phyloP scores from a whole-genome alignment of 257 asterid species.

The Dorcoceras hygrometricum region DNA sequence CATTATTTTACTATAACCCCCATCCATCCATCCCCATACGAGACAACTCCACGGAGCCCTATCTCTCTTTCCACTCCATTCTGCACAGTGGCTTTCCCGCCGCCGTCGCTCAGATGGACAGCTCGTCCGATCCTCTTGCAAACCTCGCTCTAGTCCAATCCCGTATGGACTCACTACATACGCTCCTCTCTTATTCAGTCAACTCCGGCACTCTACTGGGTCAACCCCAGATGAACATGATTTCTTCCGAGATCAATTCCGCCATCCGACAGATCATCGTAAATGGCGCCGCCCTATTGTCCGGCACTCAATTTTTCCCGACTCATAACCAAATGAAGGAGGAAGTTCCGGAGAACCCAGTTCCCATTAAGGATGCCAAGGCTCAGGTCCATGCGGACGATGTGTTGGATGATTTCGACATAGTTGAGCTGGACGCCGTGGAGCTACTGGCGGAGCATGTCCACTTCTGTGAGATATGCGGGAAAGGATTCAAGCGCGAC shows the following conservation, averaged over 20 bases:
- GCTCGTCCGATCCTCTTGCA: constrained; percentile 36
- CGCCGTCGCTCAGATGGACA: constrained; percentile 4
- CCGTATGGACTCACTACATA: constrained; percentile 62
- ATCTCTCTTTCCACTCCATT: too few species aligned
- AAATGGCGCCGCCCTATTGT: constrained; percentile 71
- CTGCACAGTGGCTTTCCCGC: too few species aligned
- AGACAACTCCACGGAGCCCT: too few species aligned
- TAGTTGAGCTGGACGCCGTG: constrained; percentile 72
- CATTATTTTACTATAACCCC: too few species aligned
- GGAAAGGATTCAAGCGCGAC: constrained; percentile 92
- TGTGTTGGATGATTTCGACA: constrained; percentile 41
- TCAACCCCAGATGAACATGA: constrained; percentile 51
- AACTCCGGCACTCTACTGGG: constrained; percentile 48
- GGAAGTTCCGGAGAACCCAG: neutral
- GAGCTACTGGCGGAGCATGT: constrained; percentile 83
- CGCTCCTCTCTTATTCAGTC: constrained; percentile 59
- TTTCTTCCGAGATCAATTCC: constrained; percentile 62
- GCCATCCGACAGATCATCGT: constrained; percentile 68
- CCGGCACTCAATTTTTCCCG: constrained; percentile 30
- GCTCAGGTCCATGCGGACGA: constrained; percentile 30
- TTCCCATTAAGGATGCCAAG: constrained; percentile 23
- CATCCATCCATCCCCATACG: too few species aligned
- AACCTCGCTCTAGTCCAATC: constrained; percentile 58
- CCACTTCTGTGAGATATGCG: constrained; percentile 84
- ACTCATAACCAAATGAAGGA: neutral